Evolutionary conservation across 2,329 filamentous ascomycete genomes (phyloP), one percentile per base, ranked within the genome.

Genomic region (Capronia americana): DNA sequence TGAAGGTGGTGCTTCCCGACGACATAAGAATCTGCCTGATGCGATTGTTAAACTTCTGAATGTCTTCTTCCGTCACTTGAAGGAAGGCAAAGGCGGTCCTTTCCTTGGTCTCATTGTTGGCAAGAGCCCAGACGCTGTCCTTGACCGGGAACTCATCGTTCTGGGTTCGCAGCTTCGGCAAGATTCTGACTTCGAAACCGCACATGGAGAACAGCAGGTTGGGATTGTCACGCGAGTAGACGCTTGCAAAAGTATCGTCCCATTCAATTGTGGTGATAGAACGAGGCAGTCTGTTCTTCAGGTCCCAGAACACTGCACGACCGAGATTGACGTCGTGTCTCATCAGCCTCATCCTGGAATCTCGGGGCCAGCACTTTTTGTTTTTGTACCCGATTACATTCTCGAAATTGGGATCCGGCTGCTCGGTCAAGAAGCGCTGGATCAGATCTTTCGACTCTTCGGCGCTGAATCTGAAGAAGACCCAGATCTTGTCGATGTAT

Each of bases 11-110:
- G 4, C 92, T 97, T n/a, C 95, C 96, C 65, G 95, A 98, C 11
- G 94, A 98, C 95, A 99, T 99, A 64, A 99, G 85, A 76, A 99
- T 99, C 76, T 99, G 95, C 66, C 95, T 89, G 75, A 99, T 99
- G 50, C 96, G 90, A 79, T 99, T 99, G 81, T 99, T 99, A 85
- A 99, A 99, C 79, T 98, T 98, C 71, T 94, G 91, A 57, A 99
- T 94, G 75, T 99, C 95, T 76, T 98, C 95, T 75, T 98, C 94
- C 0, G 95, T 98, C 24, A 99, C 95, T 75, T 98, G 94, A 61
- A 99, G 82, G 86, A 99, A 99, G 10, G 96, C 95, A 79, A 98
- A 93, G 0, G 95, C 96, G 2, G 95, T 99, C 62, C 95, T 89
- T 80, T 99, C 95, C 79, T 99, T 99, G 65, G 91, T 96, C 0